phyloP scores from a whole-genome alignment of 2,329 filamentous ascomycete genomes.

The Cercospora sp. region DNA sequence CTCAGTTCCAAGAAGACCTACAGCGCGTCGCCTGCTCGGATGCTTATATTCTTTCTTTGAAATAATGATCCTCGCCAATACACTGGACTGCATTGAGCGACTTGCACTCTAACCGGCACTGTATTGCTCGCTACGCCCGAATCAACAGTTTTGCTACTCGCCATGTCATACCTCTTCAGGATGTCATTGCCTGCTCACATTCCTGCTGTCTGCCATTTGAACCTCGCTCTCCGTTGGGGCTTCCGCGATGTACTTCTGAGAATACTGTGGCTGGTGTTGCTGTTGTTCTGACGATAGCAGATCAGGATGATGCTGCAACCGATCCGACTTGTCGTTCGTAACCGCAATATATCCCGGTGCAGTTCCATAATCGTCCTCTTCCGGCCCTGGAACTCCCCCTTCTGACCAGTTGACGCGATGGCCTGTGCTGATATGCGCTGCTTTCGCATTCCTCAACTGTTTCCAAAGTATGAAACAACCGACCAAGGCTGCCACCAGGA shows the following conservation, averaged over 20 bases:
- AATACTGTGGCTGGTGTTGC: neutral
- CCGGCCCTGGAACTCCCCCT: neutral
- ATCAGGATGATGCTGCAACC: neutral
- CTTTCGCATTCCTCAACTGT: slow-evolving; percentile 15
- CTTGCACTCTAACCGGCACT: too few species aligned
- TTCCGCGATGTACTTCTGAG: slow-evolving; percentile 7
- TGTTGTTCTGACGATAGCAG: neutral
- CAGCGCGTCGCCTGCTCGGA: too few species aligned
- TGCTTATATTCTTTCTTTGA: too few species aligned
- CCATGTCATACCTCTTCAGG: neutral
- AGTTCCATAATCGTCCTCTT: neutral
- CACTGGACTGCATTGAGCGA: too few species aligned
- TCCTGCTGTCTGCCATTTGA: slow-evolving; percentile 20
- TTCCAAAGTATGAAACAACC: slow-evolving; percentile 19
- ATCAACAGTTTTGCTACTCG: neutral
- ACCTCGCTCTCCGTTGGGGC: slow-evolving; percentile 20
- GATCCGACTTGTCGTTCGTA: neutral
- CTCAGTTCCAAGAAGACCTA: too few species aligned
- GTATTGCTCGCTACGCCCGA: too few species aligned
- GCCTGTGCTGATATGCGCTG: slow-evolving; percentile 32
- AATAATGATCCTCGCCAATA: too few species aligned
- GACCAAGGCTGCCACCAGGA: slow-evolving; percentile 20
- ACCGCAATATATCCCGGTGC: neutral
- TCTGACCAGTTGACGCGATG: neutral
- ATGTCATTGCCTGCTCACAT: neutral